Evolutionary conservation across 164 flowering plant species (phyloP).

Genomic region (Berberis thunbergii): DNA sequence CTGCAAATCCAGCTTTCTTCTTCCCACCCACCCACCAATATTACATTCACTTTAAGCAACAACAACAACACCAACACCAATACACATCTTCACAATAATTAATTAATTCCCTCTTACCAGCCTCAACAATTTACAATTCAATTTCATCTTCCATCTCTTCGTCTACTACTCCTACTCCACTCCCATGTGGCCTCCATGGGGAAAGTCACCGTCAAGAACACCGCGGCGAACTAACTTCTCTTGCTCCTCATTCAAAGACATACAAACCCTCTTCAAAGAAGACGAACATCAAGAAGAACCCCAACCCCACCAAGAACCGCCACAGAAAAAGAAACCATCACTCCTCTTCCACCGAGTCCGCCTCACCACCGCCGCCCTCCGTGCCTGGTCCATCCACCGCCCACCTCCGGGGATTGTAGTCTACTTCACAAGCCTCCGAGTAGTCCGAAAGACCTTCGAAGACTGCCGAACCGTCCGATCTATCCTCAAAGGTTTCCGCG

Average conservation of each 20-base stretch:
- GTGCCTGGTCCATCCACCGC: conserved; percentile 15
- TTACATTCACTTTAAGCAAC: no score
- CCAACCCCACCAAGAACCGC: no score
- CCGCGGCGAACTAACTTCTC: conserved; percentile 16
- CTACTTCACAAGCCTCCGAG: conserved; percentile 68
- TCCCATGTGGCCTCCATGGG: no score
- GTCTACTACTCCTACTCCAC: no score
- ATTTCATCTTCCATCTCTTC: no score
- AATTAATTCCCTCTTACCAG: no score
- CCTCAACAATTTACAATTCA: no score
- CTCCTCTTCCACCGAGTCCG: conserved; percentile 52
- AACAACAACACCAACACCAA: no score
- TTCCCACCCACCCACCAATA: no score
- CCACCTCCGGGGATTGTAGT: conserved; percentile 30
- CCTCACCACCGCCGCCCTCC: conserved; percentile 30
- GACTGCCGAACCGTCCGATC: conserved; percentile 58
- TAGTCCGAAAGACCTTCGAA: conserved; percentile 63
- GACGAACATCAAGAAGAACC: conserved; percentile 10
- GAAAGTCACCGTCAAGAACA: no score
- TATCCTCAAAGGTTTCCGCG: conserved; percentile 46
- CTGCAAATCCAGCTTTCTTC: no score
- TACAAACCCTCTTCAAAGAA: conserved; percentile 35
- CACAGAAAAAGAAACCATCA: conserved; percentile 13
- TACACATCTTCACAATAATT: no score
- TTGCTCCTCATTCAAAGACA: conserved; percentile 64